These are phyloP conservation scores for Schizophyllum amplum DNA, from an alignment of 1,284 basidiomycete genomes.

Conservation along the genomic window DNA sequence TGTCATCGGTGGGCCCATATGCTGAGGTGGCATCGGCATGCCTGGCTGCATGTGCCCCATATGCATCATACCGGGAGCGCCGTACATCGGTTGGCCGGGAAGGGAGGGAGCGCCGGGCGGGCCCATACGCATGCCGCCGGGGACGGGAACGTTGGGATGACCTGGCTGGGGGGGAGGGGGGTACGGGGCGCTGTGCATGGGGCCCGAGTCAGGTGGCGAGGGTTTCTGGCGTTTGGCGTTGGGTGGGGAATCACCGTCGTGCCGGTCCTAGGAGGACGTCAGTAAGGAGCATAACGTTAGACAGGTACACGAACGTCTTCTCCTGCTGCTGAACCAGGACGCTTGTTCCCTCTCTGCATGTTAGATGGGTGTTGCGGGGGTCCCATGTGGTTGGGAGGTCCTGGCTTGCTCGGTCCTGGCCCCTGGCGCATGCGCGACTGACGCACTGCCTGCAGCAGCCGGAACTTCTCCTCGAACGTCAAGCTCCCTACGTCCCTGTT, in stretches of 20 bases:
- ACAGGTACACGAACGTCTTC: constrained; percentile 44
- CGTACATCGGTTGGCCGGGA: neutral
- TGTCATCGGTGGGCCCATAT: neutral
- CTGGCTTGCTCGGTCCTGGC: constrained; percentile 11
- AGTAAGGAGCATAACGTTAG: neutral
- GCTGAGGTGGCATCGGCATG: neutral
- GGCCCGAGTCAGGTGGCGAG: neutral
- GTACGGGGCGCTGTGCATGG: neutral
- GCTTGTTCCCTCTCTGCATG: constrained; percentile 34
- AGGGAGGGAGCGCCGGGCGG: too few species aligned
- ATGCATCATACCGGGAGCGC: neutral
- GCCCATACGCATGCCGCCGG: neutral
- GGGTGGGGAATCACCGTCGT: constrained; percentile 5
- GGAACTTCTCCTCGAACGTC: constrained; percentile 49
- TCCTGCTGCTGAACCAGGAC: constrained; percentile 61
- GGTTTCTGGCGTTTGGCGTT: constrained; percentile 4
- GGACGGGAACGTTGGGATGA: neutral
- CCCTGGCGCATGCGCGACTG: constrained; percentile 2
- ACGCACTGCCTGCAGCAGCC: constrained; percentile 11
- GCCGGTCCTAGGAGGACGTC: neutral
- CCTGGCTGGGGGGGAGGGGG: neutral
- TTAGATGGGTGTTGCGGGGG: constrained; percentile 7
- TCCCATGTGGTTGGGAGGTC: constrained; percentile 23
- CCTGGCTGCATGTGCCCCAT: neutral
- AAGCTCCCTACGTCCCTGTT: constrained; percentile 42